Evolutionary conservation across 129 eudicot species (phyloP).

Genomic region (Chrysanthemum makinoi): DNA sequence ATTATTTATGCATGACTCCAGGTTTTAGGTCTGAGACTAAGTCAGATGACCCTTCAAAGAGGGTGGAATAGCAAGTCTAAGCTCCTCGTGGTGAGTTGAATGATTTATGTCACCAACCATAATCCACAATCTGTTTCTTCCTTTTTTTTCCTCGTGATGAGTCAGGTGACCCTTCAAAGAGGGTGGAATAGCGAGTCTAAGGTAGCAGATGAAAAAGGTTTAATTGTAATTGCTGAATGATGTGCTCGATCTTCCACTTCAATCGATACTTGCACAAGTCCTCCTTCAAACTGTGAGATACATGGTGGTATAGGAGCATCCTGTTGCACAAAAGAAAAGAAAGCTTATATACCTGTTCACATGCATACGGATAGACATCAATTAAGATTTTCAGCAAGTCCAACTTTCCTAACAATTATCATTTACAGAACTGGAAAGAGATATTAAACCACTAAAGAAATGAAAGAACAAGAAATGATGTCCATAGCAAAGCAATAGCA

Average conservation of each 20-base stretch:
- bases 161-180: slow-evolving; percentile 94
- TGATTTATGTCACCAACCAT: too few species aligned
- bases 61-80: slow-evolving; percentile 99
- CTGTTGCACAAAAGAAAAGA: slow-evolving; percentile 32
- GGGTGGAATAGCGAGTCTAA: slow-evolving; percentile 99
- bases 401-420: background rate
- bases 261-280: too few species aligned
- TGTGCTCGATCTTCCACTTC: too few species aligned
- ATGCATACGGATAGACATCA: background rate
- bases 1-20: slow-evolving; percentile 21
- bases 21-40: slow-evolving; percentile 83
- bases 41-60: slow-evolving; percentile 98
- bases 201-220: background rate
- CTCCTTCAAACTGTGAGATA: too few species aligned
- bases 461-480: slow-evolving; percentile 3
- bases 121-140: too few species aligned
- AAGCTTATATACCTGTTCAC: background rate
- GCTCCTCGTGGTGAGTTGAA: slow-evolving; percentile 33
- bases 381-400: background rate
- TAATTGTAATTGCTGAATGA: too few species aligned
- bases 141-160: slow-evolving; percentile 45
- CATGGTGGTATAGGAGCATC: slow-evolving; percentile 85
- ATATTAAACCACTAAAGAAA: slow-evolving; percentile 6
- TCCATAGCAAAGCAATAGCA: background rate
- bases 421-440: background rate